These are phyloP conservation scores for Ceratocystis destructans DNA, from an alignment of 2,329 filamentous ascomycete species.

Conservation along the genomic window DNA sequence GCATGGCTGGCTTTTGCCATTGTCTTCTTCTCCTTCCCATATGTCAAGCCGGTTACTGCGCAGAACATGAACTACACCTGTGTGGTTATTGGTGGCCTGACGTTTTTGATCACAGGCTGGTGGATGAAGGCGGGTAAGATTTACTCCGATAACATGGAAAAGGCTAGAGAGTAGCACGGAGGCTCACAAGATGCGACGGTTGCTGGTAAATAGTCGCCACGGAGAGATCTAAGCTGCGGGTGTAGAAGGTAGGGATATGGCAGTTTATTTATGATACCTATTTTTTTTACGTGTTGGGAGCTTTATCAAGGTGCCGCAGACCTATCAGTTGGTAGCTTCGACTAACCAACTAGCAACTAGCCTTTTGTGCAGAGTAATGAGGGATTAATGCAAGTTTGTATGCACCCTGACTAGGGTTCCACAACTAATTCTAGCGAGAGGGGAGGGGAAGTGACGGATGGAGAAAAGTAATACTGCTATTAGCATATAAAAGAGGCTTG, in stretches of 20 bases:
- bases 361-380: background rate
- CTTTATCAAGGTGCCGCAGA: background rate
- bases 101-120: constrained; percentile 29
- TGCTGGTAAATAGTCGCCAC: background rate
- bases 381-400: background rate
- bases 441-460: too few species aligned
- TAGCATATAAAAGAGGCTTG: background rate
- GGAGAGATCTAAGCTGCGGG: background rate
- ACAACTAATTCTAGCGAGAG: too few species aligned
- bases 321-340: background rate
- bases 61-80: constrained; percentile 34
- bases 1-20: constrained; percentile 31
- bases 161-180: constrained; percentile 25
- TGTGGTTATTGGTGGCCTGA: constrained; percentile 31
- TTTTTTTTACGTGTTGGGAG: background rate
- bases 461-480: background rate
- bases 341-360: background rate
- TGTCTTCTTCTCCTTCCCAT: constrained; percentile 34
- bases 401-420: background rate
- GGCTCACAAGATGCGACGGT: background rate
- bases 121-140: constrained; percentile 31
- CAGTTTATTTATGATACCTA: background rate
- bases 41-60: constrained; percentile 28
- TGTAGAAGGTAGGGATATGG: background rate
- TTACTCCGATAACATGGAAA: constrained; percentile 29